These are phyloP conservation scores for Bipolaris sorokiniana DNA, from an alignment of 2,329 filamentous ascomycete genomes.

Conservation along the genomic window DNA sequence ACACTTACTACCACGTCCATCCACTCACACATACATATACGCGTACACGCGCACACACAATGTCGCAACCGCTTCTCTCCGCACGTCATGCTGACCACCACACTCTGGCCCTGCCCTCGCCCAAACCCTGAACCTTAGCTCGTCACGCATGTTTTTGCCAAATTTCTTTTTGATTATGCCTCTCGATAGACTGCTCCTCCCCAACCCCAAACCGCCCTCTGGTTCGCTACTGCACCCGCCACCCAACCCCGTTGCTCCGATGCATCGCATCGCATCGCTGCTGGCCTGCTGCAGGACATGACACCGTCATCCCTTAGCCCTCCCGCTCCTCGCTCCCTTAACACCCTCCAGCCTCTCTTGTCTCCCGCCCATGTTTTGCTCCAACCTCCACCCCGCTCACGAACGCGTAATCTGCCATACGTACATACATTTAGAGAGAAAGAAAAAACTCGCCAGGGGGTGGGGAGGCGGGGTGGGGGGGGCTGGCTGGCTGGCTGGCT, in stretches of 20 bases:
- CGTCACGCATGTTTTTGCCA: slow-evolving; percentile 1
- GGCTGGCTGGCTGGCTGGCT: not conserved
- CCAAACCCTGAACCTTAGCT: not conserved
- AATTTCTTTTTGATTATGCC: slow-evolving; percentile 6
- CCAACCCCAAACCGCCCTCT: slow-evolving; percentile 10
- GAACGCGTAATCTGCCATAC: slow-evolving; percentile 24
- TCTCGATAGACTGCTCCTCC: slow-evolving; percentile 1
- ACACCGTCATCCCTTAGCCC: slow-evolving; percentile 19
- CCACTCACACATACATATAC: not conserved
- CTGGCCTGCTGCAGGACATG: slow-evolving; percentile 21
- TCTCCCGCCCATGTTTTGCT: slow-evolving; percentile 5
- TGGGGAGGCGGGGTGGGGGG: not conserved
- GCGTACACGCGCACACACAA: not conserved
- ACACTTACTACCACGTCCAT: not conserved
- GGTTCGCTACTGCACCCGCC: slow-evolving; percentile 14
- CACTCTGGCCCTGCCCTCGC: not conserved
- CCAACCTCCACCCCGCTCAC: slow-evolving; percentile 17
- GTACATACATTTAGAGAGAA: not conserved
- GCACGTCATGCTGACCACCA: slow-evolving; percentile 6
- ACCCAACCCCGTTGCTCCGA: slow-evolving; percentile 4
- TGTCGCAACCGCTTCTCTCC: not conserved
- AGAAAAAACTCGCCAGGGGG: not conserved
- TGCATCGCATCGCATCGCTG: slow-evolving; percentile 7
- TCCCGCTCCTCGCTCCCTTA: slow-evolving; percentile 26
- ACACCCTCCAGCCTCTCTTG: slow-evolving; percentile 19